Evolutionary conservation across 1,139 yeast genomes (phyloP), one percentile per base, ranked within the genome.

Genomic region (Protomyces macrosporus): DNA sequence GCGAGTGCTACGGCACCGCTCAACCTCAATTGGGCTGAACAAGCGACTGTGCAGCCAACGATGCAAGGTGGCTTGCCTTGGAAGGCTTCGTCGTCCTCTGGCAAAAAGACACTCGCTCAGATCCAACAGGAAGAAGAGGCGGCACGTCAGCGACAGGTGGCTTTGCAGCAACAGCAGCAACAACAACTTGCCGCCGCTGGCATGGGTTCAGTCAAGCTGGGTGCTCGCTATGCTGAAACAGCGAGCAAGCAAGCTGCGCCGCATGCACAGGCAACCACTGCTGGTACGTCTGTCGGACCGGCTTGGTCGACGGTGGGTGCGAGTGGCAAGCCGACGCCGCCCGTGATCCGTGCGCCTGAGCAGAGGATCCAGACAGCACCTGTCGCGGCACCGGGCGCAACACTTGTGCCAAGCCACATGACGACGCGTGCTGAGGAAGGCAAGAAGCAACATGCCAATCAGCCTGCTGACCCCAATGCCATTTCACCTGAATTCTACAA

Each of bases 401-500:
- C 57, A 36, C 39, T 40, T 5, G 56, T 60, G 30, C n/a, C 59
- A 5, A 32, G 23, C 10, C 53, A 59, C 3, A 6, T 52, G 33
- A 33, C 23, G 30, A 23, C 23, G 23, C 23, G 23, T 23, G 23
- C 23, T 23, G 23, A 23, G 23, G 23, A 23, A 23, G 23, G 23
- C 23, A 42, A 42, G 48, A 42, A 42, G 37, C 32, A 50, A 45
- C 54, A 16, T 42, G 60, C 52, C 14, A 45, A 60, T 10, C 42
- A 40, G 45, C 57, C 66, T 32, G 69, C 68, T 4, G 67, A 70
- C 36, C 66, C 69, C 4, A 66, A 70, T 45, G 67, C 69, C 34
- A 55, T 68, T 7, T 65, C 70, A 16, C 53, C 68, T 72, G 96
- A 89, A 67, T 90, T 91, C 69, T 74, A 90, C 65, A 79, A 82